Evolutionary conservation across 2,329 filamentous ascomycete genomes (phyloP), one percentile per base, ranked within the genome.

Genomic region (Hypoxylon sp.): DNA sequence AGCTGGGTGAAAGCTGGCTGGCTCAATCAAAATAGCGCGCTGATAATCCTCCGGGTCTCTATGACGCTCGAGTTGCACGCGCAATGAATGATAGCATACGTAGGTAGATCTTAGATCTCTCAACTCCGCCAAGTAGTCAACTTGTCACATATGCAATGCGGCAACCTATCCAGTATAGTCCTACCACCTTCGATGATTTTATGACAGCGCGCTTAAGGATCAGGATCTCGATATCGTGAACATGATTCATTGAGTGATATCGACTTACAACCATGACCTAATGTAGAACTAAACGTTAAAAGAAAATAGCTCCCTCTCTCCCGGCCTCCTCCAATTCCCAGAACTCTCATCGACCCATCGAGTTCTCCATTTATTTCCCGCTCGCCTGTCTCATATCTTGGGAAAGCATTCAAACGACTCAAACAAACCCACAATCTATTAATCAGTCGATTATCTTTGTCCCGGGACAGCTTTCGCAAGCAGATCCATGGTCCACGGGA

Each of bases 91-190:
- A 65, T 57, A 65, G 50, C 61, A 68, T 65, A 48, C 42, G 64
- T 66, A 60, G 65, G 63, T 66, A 61, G 65, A 68, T 72, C 70
- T 62, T 42, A 67, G 67, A 70, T 65, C 64, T 64, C 46, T 48
- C 65, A 56, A 44, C 44, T 65, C 64, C 64, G 39, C 63, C 62
- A 52, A 62, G 50, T 46, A 59, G 46, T 31, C 58, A 54, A 55
- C 56, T 32, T 32, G 46, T 53, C 39, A 55, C 51, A 52, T 39
- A 54, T 31, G 17, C 42, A 35, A 57, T 46, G n/a, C 17, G 42
- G 6, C 21, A 56, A 39, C 44, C 37, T 62, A 50, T 35, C 48
- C 53, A 60, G 44, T 29, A 31, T 44, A 48, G 55, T 51, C 61
- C 65, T 68, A 65, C 52, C 48, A 58, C 7, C 55, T 61, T 54